Base-by-base conservation (phyloP, 331 rosid species). In the Quercus tomentella region DNA sequence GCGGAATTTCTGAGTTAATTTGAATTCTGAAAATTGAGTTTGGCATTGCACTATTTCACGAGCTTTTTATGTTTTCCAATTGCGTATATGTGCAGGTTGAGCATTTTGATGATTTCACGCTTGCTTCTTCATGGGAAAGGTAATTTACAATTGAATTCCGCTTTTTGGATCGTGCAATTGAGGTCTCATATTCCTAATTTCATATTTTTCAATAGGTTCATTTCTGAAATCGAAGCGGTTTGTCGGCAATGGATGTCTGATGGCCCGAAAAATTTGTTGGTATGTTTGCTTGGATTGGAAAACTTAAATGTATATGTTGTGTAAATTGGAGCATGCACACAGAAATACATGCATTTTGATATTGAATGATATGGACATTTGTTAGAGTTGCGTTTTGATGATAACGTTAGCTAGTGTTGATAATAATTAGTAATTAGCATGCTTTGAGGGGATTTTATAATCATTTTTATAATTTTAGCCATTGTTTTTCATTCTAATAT, bases 121-220 rank as follows among this genome's bases (percentile, higher is more conserved):
- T 95, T 26, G 99, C 99, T 26, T 91, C 99, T 63, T 85, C 98
- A 21, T 95, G 99, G 99, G 99, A 95, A 86, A 90, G 96, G 99
- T 94, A 78, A 72, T 41, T 75, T 28, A 56, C 28, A 74, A 49
- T 12, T 49, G 16, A 49, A 12, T 49, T 49, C 54, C 12, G 5
- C 18, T 49, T 49, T 41, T 49, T 49, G 16, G 17, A 49, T 49
- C 18, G 2, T 49, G 54, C 17, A 49, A 49, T 49, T 49, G 4
- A 49, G 54, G 3, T 65, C 61, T 81, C 14, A 75, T 74, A 26
- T 28, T 79, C 5, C 43, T 12, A 33, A n/a, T 74, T 76, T 79
- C 33, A 25, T 73, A 61, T 60, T 76, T 76, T 70, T 56, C 43
- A 49, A 4, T 73, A 94, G 99, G 93, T 95, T 95, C 83, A 92